These are phyloP conservation scores for Mycena vulgaris DNA, from an alignment of 768 basidiomycete species.

Conservation along the genomic window DNA sequence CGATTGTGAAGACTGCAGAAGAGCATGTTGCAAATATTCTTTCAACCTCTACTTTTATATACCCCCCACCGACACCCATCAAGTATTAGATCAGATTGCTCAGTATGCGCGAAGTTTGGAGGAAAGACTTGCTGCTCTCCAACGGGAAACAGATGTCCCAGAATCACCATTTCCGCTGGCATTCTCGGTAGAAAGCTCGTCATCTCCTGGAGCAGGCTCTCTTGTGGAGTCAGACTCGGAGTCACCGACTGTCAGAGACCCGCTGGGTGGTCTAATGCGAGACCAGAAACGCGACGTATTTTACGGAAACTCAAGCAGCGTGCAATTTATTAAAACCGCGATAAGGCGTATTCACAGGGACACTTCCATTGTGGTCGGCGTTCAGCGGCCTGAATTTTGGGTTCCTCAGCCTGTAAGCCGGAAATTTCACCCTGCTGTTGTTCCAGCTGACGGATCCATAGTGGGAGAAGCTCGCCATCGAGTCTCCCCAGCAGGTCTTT, in stretches of 20 bases:
- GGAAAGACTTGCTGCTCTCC: slow-evolving; percentile 9
- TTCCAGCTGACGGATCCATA: slow-evolving; percentile 29
- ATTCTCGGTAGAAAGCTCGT: neutral
- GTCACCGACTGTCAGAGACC: neutral
- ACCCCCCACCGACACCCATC: slow-evolving; percentile 19
- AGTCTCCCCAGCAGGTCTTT: slow-evolving; percentile 51
- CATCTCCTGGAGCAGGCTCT: neutral
- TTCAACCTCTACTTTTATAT: slow-evolving; percentile 23
- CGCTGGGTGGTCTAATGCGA: neutral
- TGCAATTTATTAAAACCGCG: slow-evolving; percentile 14
- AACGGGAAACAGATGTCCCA: neutral
- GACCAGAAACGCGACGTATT: neutral
- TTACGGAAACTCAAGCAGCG: slow-evolving; percentile 25
- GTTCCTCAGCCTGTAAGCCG: slow-evolving; percentile 19
- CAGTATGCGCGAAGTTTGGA: slow-evolving; percentile 34
- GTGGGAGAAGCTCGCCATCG: slow-evolving; percentile 54
- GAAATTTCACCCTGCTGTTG: neutral
- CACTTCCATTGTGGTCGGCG: neutral
- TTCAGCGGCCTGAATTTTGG: slow-evolving; percentile 38
- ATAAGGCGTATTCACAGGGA: slow-evolving; percentile 12
- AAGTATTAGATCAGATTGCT: slow-evolving; percentile 22
- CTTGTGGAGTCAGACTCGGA: too few relatives aligned
- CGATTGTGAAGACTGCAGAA: slow-evolving; percentile 10
- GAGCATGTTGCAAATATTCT: slow-evolving; percentile 29
- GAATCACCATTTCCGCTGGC: neutral